phyloP scores from a whole-genome alignment of 306 rosid genomes.

The Begonia loranthoides region DNA sequence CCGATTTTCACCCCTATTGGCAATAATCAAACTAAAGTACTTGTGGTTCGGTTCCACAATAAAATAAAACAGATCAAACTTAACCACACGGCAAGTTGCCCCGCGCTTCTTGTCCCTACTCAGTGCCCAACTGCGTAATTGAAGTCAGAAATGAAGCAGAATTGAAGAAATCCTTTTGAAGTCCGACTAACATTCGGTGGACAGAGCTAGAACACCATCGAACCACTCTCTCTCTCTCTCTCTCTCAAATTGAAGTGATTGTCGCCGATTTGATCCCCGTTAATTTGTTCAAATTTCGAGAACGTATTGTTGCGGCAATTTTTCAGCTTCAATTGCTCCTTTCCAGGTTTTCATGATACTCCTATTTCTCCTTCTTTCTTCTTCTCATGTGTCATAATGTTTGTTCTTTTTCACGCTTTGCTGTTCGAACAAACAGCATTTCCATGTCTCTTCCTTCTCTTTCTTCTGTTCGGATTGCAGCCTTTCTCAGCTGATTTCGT shows the following conservation, averaged over 20 bases:
- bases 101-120: not conserved
- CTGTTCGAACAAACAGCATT: slow-evolving; percentile 6
- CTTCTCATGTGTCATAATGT: slow-evolving; percentile 6
- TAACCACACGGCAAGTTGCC: too few relatives aligned
- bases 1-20: too few relatives aligned
- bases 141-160: slow-evolving; percentile 15
- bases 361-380: not conserved
- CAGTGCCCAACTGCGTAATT: slow-evolving; percentile 16
- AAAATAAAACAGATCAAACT: too few relatives aligned
- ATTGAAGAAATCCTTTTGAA: slow-evolving; percentile 19
- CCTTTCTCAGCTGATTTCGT: slow-evolving; percentile 10
- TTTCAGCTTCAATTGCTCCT: not conserved
- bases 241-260: too few relatives aligned
- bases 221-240: too few relatives aligned
- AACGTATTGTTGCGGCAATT: slow-evolving; percentile 9
- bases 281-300: slow-evolving; percentile 3
- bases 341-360: slow-evolving; percentile 6
- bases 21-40: too few relatives aligned
- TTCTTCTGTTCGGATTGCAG: slow-evolving; percentile 12
- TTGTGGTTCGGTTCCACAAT: too few relatives aligned
- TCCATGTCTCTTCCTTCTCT: not conserved
- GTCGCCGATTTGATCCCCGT: slow-evolving; percentile 16
- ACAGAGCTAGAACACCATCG: slow-evolving; percentile 4
- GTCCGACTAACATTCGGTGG: slow-evolving; percentile 42
- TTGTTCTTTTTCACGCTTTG: slow-evolving; percentile 7